Evolutionary conservation across 1,284 basidiomycete genomes (phyloP).

Genomic region (Ceratorhiza oryzae-sativae): DNA sequence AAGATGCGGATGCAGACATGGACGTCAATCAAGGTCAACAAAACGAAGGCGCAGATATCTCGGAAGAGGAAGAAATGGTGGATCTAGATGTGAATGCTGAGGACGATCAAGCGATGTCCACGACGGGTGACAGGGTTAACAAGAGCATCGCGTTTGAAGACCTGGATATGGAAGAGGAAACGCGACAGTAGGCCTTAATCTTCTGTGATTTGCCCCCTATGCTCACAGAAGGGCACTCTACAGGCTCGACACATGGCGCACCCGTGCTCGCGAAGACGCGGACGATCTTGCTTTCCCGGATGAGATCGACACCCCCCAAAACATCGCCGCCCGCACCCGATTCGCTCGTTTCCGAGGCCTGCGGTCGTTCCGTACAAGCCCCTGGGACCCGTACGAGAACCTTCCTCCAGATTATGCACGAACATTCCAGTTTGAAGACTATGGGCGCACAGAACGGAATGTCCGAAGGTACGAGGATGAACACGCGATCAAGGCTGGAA

Average conservation of each 20-base stretch:
- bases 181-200: constrained; percentile 68
- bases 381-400: constrained; percentile 98
- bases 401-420: constrained; percentile 92
- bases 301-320: constrained; percentile 95
- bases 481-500: constrained; percentile 79
- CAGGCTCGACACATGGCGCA: constrained; percentile 54
- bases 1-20: constrained; percentile 45
- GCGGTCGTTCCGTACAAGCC: constrained; percentile 90
- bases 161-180: constrained; percentile 83
- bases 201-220: constrained; percentile 36
- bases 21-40: constrained; percentile 58
- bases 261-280: constrained; percentile 60
- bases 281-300: constrained; percentile 91
- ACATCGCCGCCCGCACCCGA: constrained; percentile 82
- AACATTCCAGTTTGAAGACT: constrained; percentile 98
- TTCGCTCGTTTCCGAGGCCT: constrained; percentile 95
- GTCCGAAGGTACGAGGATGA: constrained; percentile 71
- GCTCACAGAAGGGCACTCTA: constrained; percentile 1
- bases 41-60: constrained; percentile 54
- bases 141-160: constrained; percentile 64
- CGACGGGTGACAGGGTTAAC: constrained; percentile 51
- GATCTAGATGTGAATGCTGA: constrained; percentile 39
- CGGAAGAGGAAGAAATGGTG: constrained; percentile 48
- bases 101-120: constrained; percentile 34
- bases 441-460: constrained; percentile 81